Evolutionary conservation across 2,329 filamentous ascomycete genomes (phyloP).

Genomic region (Colletotrichum sp.): DNA sequence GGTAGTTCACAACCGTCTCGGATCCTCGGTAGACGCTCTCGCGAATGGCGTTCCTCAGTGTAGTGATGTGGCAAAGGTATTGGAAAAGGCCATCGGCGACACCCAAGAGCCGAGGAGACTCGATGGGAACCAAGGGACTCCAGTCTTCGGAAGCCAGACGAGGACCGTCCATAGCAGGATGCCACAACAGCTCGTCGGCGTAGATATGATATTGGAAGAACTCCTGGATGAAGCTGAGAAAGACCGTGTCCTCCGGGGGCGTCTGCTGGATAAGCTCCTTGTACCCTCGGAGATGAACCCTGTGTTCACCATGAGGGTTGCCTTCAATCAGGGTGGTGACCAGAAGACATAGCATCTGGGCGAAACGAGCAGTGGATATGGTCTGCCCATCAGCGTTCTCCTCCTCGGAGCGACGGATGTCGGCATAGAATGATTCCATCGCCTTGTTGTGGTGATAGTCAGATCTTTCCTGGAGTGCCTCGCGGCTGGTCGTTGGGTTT

Average conservation of each 20-base stretch:
- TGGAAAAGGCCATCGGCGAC: slow-evolving; percentile 83
- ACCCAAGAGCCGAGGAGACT: slow-evolving; percentile 70
- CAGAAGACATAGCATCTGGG: slow-evolving; percentile 67
- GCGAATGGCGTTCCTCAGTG: slow-evolving; percentile 77
- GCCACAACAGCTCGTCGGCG: slow-evolving; percentile 66
- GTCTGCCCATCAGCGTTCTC: slow-evolving; percentile 49
- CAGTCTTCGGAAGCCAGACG: slow-evolving; percentile 50
- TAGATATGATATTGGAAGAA: slow-evolving; percentile 87
- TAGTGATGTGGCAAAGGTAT: slow-evolving; percentile 79
- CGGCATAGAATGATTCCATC: slow-evolving; percentile 55
- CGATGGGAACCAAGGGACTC: slow-evolving; percentile 44
- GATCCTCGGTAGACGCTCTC: slow-evolving; percentile 65
- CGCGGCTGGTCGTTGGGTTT: slow-evolving; percentile 50
- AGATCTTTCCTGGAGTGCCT: slow-evolving; percentile 55
- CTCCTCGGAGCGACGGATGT: slow-evolving; percentile 47
- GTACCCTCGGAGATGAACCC: slow-evolving; percentile 80
- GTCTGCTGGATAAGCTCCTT: slow-evolving; percentile 70
- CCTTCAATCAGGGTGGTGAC: slow-evolving; percentile 64
- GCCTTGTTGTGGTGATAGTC: slow-evolving; percentile 62
- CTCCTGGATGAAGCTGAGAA: slow-evolving; percentile 69
- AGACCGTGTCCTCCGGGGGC: slow-evolving; percentile 69
- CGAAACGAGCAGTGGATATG: slow-evolving; percentile 60
- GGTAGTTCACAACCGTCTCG: slow-evolving; percentile 76
- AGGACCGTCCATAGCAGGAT: slow-evolving; percentile 41
- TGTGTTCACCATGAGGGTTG: slow-evolving; percentile 69